These are phyloP conservation scores for Mucor plumbeus DNA, from an alignment of 371 early-diverging fungal species.

Conservation along the genomic window DNA sequence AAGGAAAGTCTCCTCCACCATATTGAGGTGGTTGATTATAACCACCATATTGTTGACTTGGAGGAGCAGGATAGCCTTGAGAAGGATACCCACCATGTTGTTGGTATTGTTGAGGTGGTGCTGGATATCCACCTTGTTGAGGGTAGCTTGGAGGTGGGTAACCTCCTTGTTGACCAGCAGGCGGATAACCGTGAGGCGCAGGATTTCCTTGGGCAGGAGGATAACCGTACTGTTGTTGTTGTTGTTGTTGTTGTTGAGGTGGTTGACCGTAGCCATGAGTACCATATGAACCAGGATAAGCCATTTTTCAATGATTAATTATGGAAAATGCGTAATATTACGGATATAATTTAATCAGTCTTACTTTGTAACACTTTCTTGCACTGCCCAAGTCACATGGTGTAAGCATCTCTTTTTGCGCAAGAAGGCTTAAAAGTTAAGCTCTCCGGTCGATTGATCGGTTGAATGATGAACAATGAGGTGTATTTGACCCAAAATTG, in stretches of 20 bases:
- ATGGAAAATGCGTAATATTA: too few relatives aligned
- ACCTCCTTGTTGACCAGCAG: not conserved
- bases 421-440: too few relatives aligned
- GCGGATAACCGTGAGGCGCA: conserved; percentile 13
- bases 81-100: not conserved
- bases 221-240: conserved; percentile 12
- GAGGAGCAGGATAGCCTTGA: not conserved
- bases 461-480: too few relatives aligned
- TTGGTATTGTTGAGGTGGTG: conserved; percentile 11
- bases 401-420: too few relatives aligned
- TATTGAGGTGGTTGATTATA: conserved; percentile 14
- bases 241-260: conserved; percentile 11
- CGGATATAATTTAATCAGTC: too few relatives aligned
- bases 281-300: conserved; percentile 34
- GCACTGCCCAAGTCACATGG: too few relatives aligned
- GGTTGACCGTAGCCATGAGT: conserved; percentile 30
- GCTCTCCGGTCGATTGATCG: too few relatives aligned
- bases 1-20: not conserved
- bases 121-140: conserved; percentile 15
- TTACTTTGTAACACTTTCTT: too few relatives aligned
- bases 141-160: conserved; percentile 16
- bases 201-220: conserved; percentile 15
- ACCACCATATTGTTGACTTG: conserved; percentile 3
- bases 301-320: conserved; percentile 11
- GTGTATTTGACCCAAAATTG: too few relatives aligned